These are phyloP conservation scores for Hypocrella siamensis DNA, from an alignment of 2,329 filamentous ascomycete species.

Conservation along the genomic window DNA sequence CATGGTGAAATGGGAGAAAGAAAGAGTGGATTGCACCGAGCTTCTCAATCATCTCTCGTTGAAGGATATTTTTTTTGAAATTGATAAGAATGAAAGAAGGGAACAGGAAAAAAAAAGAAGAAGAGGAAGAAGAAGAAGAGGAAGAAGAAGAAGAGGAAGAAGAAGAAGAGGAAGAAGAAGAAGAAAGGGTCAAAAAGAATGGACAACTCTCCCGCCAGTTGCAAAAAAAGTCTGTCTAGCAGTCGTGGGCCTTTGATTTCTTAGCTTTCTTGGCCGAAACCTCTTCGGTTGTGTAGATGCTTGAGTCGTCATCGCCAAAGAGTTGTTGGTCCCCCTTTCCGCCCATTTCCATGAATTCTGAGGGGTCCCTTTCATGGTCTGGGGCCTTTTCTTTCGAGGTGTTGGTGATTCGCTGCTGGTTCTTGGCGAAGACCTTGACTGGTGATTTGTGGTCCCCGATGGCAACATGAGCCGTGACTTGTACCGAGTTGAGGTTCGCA, in stretches of 20 bases:
- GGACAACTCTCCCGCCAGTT: background rate
- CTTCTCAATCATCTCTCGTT: too few relatives aligned
- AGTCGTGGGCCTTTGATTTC: slow-evolving; percentile 11
- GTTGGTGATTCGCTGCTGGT: slow-evolving; percentile 27
- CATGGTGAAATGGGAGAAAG: too few relatives aligned
- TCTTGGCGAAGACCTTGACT: slow-evolving; percentile 65
- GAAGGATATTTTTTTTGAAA: too few relatives aligned
- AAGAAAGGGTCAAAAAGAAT: background rate
- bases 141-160: too few relatives aligned
- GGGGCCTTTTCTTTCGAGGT: slow-evolving; percentile 46
- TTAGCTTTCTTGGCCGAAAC: slow-evolving; percentile 13
- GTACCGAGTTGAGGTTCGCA: slow-evolving; percentile 62
- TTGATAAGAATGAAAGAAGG: too few relatives aligned
- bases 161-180: too few relatives aligned
- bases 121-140: too few relatives aligned
- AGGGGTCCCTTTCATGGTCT: slow-evolving; percentile 46
- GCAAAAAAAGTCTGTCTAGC: slow-evolving; percentile 2
- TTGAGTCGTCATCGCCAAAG: slow-evolving; percentile 47
- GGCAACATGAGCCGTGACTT: slow-evolving; percentile 35
- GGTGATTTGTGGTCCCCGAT: slow-evolving; percentile 38
- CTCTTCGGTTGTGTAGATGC: slow-evolving; percentile 28
- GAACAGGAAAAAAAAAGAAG: too few relatives aligned
- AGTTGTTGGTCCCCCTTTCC: slow-evolving; percentile 72
- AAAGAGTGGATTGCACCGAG: too few relatives aligned
- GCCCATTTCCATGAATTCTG: slow-evolving; percentile 72